Evolutionary conservation across 768 basidiomycete species (phyloP).

Genomic region (Tephrocybe sp.): DNA sequence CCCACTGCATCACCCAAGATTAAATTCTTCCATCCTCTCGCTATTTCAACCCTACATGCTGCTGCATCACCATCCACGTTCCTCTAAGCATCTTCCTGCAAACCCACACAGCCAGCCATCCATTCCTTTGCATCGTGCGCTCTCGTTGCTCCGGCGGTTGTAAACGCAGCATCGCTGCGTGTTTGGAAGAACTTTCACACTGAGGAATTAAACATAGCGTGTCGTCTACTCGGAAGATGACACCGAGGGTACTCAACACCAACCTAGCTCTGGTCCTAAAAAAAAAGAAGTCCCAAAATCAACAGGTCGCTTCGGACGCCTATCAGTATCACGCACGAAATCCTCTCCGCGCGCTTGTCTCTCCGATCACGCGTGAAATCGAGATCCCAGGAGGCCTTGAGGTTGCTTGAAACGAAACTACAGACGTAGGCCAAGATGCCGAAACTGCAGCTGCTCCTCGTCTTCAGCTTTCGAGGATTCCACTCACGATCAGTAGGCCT

Average conservation of each 20-base stretch:
- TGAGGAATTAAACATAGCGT: constrained; percentile 33
- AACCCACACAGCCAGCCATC: constrained; percentile 29
- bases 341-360: too few species aligned
- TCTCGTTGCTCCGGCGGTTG: constrained; percentile 50
- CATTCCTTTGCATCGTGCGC: constrained; percentile 45
- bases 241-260: not conserved
- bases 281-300: too few species aligned
- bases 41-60: constrained; percentile 38
- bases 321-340: constrained; percentile 54
- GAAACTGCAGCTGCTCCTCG: not conserved
- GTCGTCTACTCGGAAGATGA: constrained; percentile 28
- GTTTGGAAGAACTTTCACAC: constrained; percentile 47
- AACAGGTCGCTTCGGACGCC: constrained; percentile 37
- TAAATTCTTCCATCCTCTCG: constrained; percentile 38
- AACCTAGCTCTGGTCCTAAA: constrained; percentile 9
- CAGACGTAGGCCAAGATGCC: constrained; percentile 21
- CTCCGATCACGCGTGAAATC: too few species aligned
- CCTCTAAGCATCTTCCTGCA: constrained; percentile 30
- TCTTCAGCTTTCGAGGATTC: constrained; percentile 6
- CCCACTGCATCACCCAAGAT: too few species aligned
- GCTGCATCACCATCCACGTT: constrained; percentile 27
- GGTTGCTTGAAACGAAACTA: constrained; percentile 32
- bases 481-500: constrained; percentile 31
- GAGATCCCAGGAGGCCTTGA: constrained; percentile 46
- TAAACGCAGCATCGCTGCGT: constrained; percentile 56